These are phyloP conservation scores for Candida neerlandica DNA, from an alignment of 1,139 yeast genomes.

Conservation along the genomic window DNA sequence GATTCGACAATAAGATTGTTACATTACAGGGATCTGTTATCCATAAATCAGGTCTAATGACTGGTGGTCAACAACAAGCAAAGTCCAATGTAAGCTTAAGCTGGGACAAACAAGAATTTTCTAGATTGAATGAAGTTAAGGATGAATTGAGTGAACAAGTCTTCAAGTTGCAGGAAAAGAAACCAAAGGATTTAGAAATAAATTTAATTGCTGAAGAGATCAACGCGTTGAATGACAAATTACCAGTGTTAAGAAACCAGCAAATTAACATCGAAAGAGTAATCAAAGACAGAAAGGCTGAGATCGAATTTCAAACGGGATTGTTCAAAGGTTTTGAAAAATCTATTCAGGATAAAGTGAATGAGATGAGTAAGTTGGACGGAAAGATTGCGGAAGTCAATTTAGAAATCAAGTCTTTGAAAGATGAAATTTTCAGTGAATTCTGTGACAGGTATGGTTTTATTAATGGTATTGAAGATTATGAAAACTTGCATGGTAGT, in stretches of 20 bases:
- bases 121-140: slow-evolving; percentile 56
- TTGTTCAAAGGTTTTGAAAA: slow-evolving; percentile 22
- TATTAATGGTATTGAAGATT: slow-evolving; percentile 56
- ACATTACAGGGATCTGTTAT: slow-evolving; percentile 84
- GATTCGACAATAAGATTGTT: slow-evolving; percentile 68
- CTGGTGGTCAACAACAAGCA: slow-evolving; percentile 71
- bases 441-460: slow-evolving; percentile 62
- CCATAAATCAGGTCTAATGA: slow-evolving; percentile 86
- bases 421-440: slow-evolving; percentile 47
- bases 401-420: slow-evolving; percentile 38
- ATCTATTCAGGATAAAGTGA: slow-evolving; percentile 22
- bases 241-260: slow-evolving; percentile 55
- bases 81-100: slow-evolving; percentile 34
- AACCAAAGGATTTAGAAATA: slow-evolving; percentile 60
- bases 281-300: slow-evolving; percentile 55
- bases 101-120: slow-evolving; percentile 80
- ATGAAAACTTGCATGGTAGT: slow-evolving; percentile 69
- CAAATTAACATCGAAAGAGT: slow-evolving; percentile 52
- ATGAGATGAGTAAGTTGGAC: slow-evolving; percentile 32
- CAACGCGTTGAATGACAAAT: slow-evolving; percentile 53
- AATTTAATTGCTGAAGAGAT: slow-evolving; percentile 60
- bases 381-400: slow-evolving; percentile 27
- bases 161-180: slow-evolving; percentile 47
- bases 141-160: slow-evolving; percentile 62
- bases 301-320: slow-evolving; percentile 52